These are phyloP conservation scores for Leptographium radiaticola DNA, from an alignment of 2,329 filamentous ascomycete species.

Conservation along the genomic window DNA sequence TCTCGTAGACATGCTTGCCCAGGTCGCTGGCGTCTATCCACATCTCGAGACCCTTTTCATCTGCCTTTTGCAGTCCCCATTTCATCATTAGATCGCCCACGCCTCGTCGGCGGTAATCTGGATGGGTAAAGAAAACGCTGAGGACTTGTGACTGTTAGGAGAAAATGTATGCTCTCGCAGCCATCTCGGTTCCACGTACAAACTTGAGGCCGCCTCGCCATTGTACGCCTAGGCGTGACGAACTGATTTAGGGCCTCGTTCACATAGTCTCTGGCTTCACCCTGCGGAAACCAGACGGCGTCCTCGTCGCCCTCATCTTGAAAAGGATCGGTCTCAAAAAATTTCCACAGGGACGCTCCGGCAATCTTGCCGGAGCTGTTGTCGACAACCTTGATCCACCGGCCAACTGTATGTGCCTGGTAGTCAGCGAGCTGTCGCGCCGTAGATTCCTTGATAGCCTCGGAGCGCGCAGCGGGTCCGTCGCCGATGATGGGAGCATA, in stretches of 20 bases:
- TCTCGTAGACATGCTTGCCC: not conserved
- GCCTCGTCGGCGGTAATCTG: not conserved
- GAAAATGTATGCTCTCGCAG: not conserved
- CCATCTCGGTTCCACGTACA: not conserved
- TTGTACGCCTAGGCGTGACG: not conserved
- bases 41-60: not conserved
- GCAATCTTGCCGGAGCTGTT: not conserved
- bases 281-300: not conserved
- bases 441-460: not conserved
- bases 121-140: conserved; percentile 1
- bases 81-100: not conserved
- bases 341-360: not conserved
- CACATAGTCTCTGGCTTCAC: conserved; percentile 1
- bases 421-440: not conserved
- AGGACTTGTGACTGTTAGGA: not conserved
- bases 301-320: not conserved
- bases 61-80: not conserved
- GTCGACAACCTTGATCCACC: conserved; percentile 1
- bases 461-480: not conserved
- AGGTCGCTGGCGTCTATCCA: not conserved
- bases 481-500: not conserved
- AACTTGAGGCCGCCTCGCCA: not conserved
- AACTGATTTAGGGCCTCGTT: not conserved
- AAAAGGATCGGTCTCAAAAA: not conserved
- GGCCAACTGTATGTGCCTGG: not conserved